Evolutionary conservation across 345 rosid genomes (phyloP).

Genomic region (Ailanthus altissimus): DNA sequence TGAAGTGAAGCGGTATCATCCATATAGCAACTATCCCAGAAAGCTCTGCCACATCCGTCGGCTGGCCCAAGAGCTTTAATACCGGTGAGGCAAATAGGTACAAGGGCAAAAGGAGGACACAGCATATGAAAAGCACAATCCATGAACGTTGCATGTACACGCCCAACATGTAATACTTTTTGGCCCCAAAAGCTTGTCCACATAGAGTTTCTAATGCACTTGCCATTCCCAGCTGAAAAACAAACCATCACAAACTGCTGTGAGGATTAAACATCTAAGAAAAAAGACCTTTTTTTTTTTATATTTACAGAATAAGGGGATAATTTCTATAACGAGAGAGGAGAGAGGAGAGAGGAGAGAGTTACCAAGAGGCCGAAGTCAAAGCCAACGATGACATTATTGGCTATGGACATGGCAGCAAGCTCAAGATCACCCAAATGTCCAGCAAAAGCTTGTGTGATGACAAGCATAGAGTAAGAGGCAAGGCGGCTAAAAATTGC

Average conservation of each 20-base stretch:
- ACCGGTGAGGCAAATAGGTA: slow-evolving; percentile 52
- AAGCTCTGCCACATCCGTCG: slow-evolving; percentile 58
- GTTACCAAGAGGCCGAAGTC: slow-evolving; percentile 86
- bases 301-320: background rate
- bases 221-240: slow-evolving; percentile 66
- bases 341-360: background rate
- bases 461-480: slow-evolving; percentile 76
- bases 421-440: slow-evolving; percentile 90
- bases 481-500: slow-evolving; percentile 76
- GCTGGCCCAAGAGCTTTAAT: slow-evolving; percentile 67
- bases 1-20: slow-evolving; percentile 74
- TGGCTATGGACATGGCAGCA: slow-evolving; percentile 85
- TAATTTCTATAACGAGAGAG: background rate
- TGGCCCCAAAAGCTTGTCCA: slow-evolving; percentile 77
- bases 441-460: slow-evolving; percentile 95
- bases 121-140: slow-evolving; percentile 55
- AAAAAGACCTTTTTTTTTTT: background rate
- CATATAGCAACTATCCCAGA: slow-evolving; percentile 49
- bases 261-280: background rate
- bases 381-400: slow-evolving; percentile 68
- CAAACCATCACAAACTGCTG: background rate
- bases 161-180: slow-evolving; percentile 64
- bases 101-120: slow-evolving; percentile 56
- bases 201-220: slow-evolving; percentile 66
- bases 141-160: slow-evolving; percentile 80